Base-by-base conservation (phyloP, 257 asterid genomes). In the Solanum paucissectum region DNA sequence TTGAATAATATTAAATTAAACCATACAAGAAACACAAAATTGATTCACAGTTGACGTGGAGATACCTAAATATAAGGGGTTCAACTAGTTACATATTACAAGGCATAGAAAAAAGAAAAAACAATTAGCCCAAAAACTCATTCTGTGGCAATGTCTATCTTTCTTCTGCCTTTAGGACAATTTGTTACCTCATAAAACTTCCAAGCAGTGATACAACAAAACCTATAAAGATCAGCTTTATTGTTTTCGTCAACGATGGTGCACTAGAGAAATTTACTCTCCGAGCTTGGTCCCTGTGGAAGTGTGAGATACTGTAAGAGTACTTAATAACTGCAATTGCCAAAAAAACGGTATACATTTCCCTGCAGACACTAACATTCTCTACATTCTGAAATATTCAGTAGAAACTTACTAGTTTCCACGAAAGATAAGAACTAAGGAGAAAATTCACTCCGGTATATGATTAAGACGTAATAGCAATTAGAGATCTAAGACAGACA, bases 261-360 rank as follows among this genome's bases (percentile, higher is more conserved):
- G 98, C 97, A 12, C 92, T 90, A 6, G 98, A 95, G 90, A 94
- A 96, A 55, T 91, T 88, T 77, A 93, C 93, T 87, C 95, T 90
- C 85, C 84, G 94, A 71, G 96, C 93, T 87, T 94, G 98, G 81
- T 92, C 94, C 93, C 98, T 96, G 94, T 90, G 87, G 66, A 60
- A 87, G 81, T 10, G 81, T 5, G 25, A 86, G 85, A 8, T 64
- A 18, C 62, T 46, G 83, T 81, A 44, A 42, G 66, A 44, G 9
- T 44, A 20, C 69, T 81, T 46, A 81, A 46, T 81, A 46, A 81
- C 69, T 44, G 7, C 38, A 14, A 44, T 37, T 16, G 66, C 12
- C 66, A 44, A 77, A 79, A 27, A 25, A 29, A 18, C 9, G 60
- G 3, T 13, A 25, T 7, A 73, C 46, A 34, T 16, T 81, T 46